Evolutionary conservation across 2,329 filamentous ascomycete genomes (phyloP).

Genomic region (Clonostachys rhizophaga): DNA sequence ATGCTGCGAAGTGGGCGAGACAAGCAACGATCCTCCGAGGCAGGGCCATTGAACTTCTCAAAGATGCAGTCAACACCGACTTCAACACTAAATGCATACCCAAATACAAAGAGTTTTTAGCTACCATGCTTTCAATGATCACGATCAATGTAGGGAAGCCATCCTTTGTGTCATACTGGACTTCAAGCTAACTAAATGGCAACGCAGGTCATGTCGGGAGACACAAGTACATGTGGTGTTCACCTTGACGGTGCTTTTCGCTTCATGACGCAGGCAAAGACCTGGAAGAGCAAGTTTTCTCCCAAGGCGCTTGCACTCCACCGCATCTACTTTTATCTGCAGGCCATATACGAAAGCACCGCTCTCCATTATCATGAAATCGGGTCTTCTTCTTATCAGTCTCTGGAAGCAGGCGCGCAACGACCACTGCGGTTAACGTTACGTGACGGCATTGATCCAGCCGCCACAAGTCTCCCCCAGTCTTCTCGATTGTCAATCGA

Average conservation of each 20-base stretch:
- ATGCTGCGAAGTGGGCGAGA: slow-evolving; percentile 8
- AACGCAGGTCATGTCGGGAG: slow-evolving; percentile 10
- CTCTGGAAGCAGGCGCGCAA: not conserved
- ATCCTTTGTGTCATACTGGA: not conserved
- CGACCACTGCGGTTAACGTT: not conserved
- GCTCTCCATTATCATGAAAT: not conserved
- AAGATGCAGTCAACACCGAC: slow-evolving; percentile 10
- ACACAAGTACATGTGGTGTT: slow-evolving; percentile 8
- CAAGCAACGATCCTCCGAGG: slow-evolving; percentile 5
- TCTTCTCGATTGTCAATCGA: not conserved
- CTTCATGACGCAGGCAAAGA: slow-evolving; percentile 6
- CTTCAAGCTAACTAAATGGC: not conserved
- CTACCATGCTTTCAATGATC: slow-evolving; percentile 18
- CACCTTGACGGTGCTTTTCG: slow-evolving; percentile 7
- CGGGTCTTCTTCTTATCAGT: not conserved
- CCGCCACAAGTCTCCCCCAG: not conserved
- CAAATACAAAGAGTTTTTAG: slow-evolving; percentile 18
- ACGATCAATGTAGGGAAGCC: slow-evolving; percentile 12
- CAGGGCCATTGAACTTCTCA: slow-evolving; percentile 11
- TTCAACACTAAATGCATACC: slow-evolving; percentile 5
- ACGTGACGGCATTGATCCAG: not conserved
- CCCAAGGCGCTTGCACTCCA: slow-evolving; percentile 7
- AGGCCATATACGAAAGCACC: slow-evolving; percentile 10
- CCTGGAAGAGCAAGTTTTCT: slow-evolving; percentile 4
- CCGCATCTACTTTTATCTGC: slow-evolving; percentile 11